phyloP scores from a whole-genome alignment of 2,329 filamentous ascomycete genomes.

The Fulvia fulva region DNA sequence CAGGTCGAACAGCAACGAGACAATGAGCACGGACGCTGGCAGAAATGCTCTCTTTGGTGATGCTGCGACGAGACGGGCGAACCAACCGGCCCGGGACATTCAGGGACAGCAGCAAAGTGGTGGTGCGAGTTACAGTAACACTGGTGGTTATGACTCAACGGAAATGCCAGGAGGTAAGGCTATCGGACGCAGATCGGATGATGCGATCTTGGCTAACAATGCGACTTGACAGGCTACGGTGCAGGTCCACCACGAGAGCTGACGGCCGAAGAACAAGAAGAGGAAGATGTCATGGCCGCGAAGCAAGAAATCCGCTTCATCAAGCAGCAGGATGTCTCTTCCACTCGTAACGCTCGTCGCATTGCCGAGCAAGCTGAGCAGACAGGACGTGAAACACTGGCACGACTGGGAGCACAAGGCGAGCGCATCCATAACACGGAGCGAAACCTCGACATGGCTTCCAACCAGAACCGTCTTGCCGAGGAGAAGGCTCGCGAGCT shows the following conservation, averaged over 20 bases:
- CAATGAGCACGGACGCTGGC: constrained; percentile 50
- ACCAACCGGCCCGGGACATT: constrained; percentile 40
- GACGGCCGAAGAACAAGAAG: constrained; percentile 75
- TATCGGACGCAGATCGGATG: background rate
- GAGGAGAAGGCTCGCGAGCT: constrained; percentile 78
- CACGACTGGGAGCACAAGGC: constrained; percentile 70
- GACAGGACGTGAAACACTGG: constrained; percentile 67
- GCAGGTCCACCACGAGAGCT: constrained; percentile 68
- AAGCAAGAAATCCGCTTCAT: constrained; percentile 71
- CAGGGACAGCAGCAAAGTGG: constrained; percentile 26
- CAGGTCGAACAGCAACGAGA: constrained; percentile 47
- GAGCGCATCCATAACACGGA: constrained; percentile 80
- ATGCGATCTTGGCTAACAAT: constrained; percentile 6
- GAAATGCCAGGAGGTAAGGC: constrained; percentile 24
- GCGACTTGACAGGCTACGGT: constrained; percentile 38
- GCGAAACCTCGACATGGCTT: constrained; percentile 72
- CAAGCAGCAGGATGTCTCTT: constrained; percentile 73
- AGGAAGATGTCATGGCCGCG: constrained; percentile 66
- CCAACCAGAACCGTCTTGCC: constrained; percentile 67
- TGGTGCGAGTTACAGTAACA: constrained; percentile 32
- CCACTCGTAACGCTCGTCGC: constrained; percentile 65
- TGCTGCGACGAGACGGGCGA: constrained; percentile 49
- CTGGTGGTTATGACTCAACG: constrained; percentile 27
- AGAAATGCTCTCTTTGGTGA: constrained; percentile 63
- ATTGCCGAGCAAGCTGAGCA: constrained; percentile 67